Evolutionary conservation across 2,329 filamentous ascomycete species (phyloP).

Genomic region (Penicillium nordicum): DNA sequence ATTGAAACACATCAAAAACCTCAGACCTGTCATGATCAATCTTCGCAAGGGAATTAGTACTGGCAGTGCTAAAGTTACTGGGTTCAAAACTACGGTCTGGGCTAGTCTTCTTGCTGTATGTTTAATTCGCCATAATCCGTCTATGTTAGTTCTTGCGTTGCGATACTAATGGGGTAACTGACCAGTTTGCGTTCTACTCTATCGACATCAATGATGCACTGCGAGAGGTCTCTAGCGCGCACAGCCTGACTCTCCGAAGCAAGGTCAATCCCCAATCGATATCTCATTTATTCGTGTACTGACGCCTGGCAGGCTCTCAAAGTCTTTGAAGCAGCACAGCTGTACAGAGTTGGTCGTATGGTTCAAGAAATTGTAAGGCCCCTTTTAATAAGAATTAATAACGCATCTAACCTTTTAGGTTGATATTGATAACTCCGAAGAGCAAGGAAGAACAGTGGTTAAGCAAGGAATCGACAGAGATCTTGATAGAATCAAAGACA

Average conservation of each 20-base stretch:
- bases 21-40: constrained; percentile 64
- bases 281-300: not conserved
- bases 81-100: constrained; percentile 68
- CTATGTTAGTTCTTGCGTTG: not conserved
- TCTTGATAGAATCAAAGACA: constrained; percentile 73
- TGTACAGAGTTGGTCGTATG: constrained; percentile 65
- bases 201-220: constrained; percentile 67
- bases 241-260: constrained; percentile 51
- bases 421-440: constrained; percentile 74
- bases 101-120: constrained; percentile 58
- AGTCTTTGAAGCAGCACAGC: constrained; percentile 55
- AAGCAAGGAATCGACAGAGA: constrained; percentile 66
- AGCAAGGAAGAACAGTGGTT: constrained; percentile 69
- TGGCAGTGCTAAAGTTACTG: constrained; percentile 48
- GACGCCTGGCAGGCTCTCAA: constrained; percentile 51
- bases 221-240: constrained; percentile 54
- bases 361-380: constrained; percentile 61
- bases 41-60: constrained; percentile 73
- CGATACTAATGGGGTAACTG: constrained; percentile 14
- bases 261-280: constrained; percentile 43
- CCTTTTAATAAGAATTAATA: not conserved
- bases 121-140: not conserved
- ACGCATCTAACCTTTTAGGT: constrained; percentile 46
- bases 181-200: constrained; percentile 66
- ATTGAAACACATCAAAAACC: constrained; percentile 71